Conservation (phyloP, 176 grass and related monocot species). For the Cenchrus fungigraminus region DNA sequence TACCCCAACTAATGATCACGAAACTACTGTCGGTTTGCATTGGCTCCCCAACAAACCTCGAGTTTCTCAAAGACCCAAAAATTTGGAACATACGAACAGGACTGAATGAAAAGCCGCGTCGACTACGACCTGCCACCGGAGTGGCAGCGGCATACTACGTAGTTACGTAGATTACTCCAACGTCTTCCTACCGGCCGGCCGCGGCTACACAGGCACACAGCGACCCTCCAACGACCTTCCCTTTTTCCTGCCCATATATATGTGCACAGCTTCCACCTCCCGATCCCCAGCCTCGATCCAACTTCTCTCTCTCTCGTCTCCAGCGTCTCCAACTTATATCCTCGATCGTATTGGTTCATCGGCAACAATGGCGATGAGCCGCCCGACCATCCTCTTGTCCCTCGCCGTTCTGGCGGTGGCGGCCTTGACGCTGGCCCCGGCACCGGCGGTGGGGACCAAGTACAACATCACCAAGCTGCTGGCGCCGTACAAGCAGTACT, state of each 20-base stretch:
- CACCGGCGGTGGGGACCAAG: conserved; percentile 24
- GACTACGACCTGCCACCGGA: conserved; percentile 30
- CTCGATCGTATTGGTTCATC: neutral
- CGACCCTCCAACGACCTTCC: conserved; percentile 25
- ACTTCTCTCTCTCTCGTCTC: too few relatives aligned
- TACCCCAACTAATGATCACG: too few relatives aligned
- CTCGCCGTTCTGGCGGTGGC: neutral
- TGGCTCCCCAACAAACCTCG: conserved; percentile 4
- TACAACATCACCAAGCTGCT: conserved; percentile 95
- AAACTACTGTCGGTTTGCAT: too few relatives aligned
- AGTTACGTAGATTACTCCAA: neutral
- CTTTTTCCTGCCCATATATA: conserved; percentile 27
- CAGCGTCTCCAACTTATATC: too few relatives aligned
- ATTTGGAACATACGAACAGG: neutral
- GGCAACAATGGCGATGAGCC: conserved; percentile 44
- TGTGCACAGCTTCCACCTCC: neutral
- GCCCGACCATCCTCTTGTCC: conserved; percentile 19
- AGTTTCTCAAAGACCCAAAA: conserved; percentile 8
- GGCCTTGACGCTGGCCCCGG: neutral
- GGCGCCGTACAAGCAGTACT: conserved; percentile 70
- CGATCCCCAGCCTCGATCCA: neutral
- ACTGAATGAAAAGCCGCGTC: neutral
- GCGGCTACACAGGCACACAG: conserved; percentile 16
- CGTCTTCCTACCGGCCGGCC: neutral
- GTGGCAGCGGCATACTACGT: conserved; percentile 6